Conservation (phyloP, 2,329 filamentous ascomycete genomes). For the Arthrinium puccinioides region DNA sequence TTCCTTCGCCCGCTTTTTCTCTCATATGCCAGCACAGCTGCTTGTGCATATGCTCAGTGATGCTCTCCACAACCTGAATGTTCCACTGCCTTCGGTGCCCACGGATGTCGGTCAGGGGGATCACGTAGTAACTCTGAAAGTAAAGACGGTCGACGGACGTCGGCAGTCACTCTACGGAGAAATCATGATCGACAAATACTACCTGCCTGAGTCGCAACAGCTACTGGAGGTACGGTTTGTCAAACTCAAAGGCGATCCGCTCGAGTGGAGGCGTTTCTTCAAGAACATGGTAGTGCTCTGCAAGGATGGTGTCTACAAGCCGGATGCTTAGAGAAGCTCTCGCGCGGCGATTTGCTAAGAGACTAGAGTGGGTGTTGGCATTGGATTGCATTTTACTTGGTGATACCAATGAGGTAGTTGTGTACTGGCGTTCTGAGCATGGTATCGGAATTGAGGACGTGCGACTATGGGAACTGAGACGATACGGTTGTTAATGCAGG, state of each 20-base stretch:
- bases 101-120: slow-evolving; percentile 41
- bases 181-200: slow-evolving; percentile 62
- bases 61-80: slow-evolving; percentile 76
- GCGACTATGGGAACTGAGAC: too few relatives aligned
- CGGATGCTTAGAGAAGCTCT: slow-evolving; percentile 24
- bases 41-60: slow-evolving; percentile 75
- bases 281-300: slow-evolving; percentile 88
- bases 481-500: too few relatives aligned
- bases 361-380: too few relatives aligned
- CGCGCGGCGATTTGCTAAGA: too few relatives aligned
- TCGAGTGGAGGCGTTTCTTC: slow-evolving; percentile 96
- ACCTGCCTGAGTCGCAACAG: slow-evolving; percentile 48
- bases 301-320: slow-evolving; percentile 72
- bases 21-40: slow-evolving; percentile 64
- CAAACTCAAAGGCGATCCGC: slow-evolving; percentile 89
- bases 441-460: too few relatives aligned
- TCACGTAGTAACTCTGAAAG: slow-evolving; percentile 56
- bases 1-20: slow-evolving; percentile 87
- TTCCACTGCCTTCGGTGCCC: slow-evolving; percentile 55
- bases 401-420: too few relatives aligned
- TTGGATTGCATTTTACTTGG: too few relatives aligned
- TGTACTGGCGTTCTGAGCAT: too few relatives aligned
- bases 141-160: slow-evolving; percentile 68
- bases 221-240: slow-evolving; percentile 83
- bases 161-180: slow-evolving; percentile 68